phyloP scores from a whole-genome alignment of 78 protist species.

The Emiliania huxleyi region DNA sequence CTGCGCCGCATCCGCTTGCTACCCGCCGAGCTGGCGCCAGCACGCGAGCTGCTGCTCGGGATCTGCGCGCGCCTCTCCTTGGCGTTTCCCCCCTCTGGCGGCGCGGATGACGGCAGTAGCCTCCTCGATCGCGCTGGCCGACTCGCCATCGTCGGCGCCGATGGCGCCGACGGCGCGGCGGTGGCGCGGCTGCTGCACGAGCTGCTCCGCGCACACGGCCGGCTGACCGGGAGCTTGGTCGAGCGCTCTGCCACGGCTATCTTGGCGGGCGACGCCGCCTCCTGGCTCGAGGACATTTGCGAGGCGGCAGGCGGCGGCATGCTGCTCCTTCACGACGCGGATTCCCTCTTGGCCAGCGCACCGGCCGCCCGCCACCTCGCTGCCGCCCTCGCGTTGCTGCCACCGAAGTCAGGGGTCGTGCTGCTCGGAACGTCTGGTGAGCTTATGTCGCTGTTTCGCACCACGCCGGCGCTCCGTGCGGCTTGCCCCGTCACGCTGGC shows the following conservation, averaged over 20 bases:
- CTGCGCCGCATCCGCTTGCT: not conserved
- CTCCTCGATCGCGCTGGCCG: not conserved
- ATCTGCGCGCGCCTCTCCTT: not conserved
- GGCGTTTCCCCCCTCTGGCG: not conserved
- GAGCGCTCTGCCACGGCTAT: not conserved
- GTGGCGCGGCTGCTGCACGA: not conserved
- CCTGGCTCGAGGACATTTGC: not conserved
- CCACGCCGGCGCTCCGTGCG: not conserved
- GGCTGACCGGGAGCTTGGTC: not conserved
- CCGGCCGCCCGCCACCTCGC: not conserved
- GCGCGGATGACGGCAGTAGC: not conserved
- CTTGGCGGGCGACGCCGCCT: not conserved
- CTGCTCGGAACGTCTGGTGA: not conserved
- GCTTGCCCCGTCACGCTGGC: no score
- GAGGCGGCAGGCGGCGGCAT: not conserved
- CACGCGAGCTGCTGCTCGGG: not conserved
- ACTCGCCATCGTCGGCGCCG: not conserved
- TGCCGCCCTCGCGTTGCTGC: not conserved
- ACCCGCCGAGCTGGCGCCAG: not conserved
- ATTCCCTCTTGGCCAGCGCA: not conserved
- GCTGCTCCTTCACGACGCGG: not conserved
- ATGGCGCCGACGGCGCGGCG: not conserved
- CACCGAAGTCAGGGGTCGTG: not conserved
- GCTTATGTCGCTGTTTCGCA: not conserved
- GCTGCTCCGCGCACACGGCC: not conserved